These are phyloP conservation scores for Veloboletus limbatus DNA, from an alignment of 1,284 basidiomycete genomes.

Conservation along the genomic window DNA sequence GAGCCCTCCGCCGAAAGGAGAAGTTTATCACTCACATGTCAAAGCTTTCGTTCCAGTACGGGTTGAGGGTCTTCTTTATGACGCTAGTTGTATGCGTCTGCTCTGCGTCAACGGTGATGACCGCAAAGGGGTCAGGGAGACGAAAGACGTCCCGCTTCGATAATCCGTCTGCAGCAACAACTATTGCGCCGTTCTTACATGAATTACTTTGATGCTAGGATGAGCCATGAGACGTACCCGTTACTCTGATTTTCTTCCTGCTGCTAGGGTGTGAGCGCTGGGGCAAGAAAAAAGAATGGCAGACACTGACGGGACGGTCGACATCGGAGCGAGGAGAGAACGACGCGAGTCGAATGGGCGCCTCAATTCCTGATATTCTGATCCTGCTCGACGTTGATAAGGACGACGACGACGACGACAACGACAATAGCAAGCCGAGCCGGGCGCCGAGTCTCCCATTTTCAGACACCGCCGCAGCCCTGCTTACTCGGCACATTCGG, in stretches of 20 bases:
- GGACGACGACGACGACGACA: constrained; percentile 16
- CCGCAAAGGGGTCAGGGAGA: constrained; percentile 91
- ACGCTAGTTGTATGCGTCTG: constrained; percentile 91
- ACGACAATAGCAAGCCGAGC: constrained; percentile 4
- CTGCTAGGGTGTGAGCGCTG: constrained; percentile 31
- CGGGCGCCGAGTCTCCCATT: constrained; percentile 14
- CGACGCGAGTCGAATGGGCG: background rate
- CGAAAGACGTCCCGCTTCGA: constrained; percentile 90
- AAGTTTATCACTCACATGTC: constrained; percentile 60
- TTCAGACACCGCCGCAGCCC: constrained; percentile 35
- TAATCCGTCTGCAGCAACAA: constrained; percentile 86
- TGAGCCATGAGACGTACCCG: constrained; percentile 39
- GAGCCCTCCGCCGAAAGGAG: background rate
- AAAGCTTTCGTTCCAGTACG: constrained; percentile 94
- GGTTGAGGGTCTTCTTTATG: constrained; percentile 88
- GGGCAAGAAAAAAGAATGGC: background rate
- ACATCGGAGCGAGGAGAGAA: constrained; percentile 16
- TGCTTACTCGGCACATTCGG: constrained; percentile 22
- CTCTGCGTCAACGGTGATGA: constrained; percentile 92
- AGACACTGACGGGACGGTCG: constrained; percentile 31
- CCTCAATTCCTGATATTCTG: background rate
- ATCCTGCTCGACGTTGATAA: constrained; percentile 15
- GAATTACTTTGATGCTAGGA: background rate
- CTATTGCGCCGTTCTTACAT: constrained; percentile 38
- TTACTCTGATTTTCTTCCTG: constrained; percentile 59